phyloP scores from a whole-genome alignment of 345 rosid species.

The Conringia planisiliqua region DNA sequence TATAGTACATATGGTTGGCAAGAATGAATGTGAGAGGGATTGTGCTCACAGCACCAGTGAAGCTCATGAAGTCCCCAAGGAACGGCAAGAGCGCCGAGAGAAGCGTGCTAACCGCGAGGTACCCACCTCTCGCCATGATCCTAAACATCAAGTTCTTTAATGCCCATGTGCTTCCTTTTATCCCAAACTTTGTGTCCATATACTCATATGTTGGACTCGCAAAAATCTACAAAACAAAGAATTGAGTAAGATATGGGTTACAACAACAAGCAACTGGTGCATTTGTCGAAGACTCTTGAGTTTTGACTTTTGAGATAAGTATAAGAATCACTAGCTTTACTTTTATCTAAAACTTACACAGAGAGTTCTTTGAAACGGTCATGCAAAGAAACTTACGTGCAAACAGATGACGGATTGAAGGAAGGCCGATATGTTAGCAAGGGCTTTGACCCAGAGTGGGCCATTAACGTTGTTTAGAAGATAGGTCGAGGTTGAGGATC shows the following conservation, averaged over 20 bases:
- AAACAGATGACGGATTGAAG: constrained; percentile 81
- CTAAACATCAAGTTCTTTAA: constrained; percentile 60
- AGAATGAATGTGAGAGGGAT: constrained; percentile 92
- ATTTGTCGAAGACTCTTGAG: background rate
- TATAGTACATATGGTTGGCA: constrained; percentile 82
- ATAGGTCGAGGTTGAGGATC: constrained; percentile 9
- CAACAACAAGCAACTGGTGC: background rate
- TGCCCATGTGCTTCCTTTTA: constrained; percentile 57
- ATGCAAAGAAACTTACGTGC: constrained; percentile 49
- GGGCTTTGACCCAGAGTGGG: constrained; percentile 74
- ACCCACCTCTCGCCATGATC: constrained; percentile 66
- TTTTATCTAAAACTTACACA: background rate
- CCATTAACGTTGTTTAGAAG: constrained; percentile 42
- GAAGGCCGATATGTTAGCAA: constrained; percentile 73
- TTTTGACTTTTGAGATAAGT: background rate
- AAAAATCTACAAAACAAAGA: constrained; percentile 52
- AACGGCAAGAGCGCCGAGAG: constrained; percentile 55
- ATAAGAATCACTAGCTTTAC: too few species aligned
- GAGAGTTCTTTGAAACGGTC: background rate
- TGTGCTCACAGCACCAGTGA: constrained; percentile 82
- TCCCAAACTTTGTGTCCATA: constrained; percentile 76
- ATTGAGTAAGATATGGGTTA: background rate
- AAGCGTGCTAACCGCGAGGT: constrained; percentile 62
- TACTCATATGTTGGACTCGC: constrained; percentile 93
- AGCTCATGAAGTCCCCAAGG: constrained; percentile 46